Percentiles rank a stretch among this genome's conserved stretches.
phyloP scores from a whole-genome alignment of 257 asterid genomes.

The Capsicum chinense region DNA sequence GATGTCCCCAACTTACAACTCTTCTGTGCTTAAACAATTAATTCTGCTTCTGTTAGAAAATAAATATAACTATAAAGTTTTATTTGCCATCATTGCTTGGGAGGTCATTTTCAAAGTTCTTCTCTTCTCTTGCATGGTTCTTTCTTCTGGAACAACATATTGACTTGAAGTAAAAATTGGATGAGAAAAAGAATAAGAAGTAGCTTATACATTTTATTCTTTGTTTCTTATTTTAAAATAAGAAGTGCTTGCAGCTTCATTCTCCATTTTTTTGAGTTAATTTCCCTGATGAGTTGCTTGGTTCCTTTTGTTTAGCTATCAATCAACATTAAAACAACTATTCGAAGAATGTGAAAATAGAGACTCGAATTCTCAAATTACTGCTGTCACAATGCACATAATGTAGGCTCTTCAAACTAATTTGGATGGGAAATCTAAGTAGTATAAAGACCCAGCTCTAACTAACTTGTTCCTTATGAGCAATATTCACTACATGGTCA shows the following conservation, averaged over 20 bases:
- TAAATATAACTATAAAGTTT: no score
- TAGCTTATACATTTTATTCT: neutral
- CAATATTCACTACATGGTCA: no score
- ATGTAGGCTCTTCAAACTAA: conserved; percentile 98
- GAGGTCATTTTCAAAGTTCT: neutral
- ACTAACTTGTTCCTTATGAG: no score
- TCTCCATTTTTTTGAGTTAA: neutral
- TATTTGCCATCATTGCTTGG: neutral
- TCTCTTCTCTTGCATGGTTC: neutral
- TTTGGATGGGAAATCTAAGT: conserved; percentile 66
- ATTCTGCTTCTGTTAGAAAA: neutral
- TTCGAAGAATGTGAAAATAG: conserved; percentile 79
- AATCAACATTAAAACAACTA: conserved; percentile 90
- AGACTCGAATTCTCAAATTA: conserved; percentile 82
- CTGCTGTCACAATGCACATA: conserved; percentile 91
- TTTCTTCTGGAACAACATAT: neutral
- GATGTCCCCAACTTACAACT: neutral
- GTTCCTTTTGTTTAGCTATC: conserved; percentile 60
- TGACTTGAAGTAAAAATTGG: neutral
- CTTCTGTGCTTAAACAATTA: neutral
- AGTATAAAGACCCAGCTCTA: no score
- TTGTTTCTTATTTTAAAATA: no score
- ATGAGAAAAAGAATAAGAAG: neutral
- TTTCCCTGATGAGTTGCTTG: neutral
- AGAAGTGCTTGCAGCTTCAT: neutral